Percentiles rank a stretch among this genome's conserved stretches.
phyloP scores from a whole-genome alignment of 805 yeast species.

The Nakazawaea ernobii region DNA sequence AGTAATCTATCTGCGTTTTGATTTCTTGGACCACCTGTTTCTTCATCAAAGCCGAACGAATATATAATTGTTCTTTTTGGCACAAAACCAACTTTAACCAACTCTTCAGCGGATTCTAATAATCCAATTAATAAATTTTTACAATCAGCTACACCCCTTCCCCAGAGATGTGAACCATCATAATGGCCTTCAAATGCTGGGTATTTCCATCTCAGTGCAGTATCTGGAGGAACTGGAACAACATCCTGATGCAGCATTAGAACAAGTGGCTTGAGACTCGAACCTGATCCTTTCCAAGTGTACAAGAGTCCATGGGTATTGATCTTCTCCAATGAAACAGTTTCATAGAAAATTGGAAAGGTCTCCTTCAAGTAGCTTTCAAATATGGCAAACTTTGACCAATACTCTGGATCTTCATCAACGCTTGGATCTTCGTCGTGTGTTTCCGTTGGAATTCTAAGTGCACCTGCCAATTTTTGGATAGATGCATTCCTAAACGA shows the following conservation, averaged over 20 bases:
- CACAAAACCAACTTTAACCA: slow-evolving; percentile 25
- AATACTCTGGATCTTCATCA: slow-evolving; percentile 45
- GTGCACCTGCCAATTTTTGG: slow-evolving; percentile 47
- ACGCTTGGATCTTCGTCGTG: slow-evolving; percentile 48
- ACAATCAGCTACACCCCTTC: slow-evolving; percentile 37
- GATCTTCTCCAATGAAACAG: slow-evolving; percentile 30
- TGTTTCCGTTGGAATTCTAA: slow-evolving; percentile 59
- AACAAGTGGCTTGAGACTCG: slow-evolving; percentile 34
- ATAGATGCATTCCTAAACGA: slow-evolving; percentile 35
- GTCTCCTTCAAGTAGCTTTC: slow-evolving; percentile 33
- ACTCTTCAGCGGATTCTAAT: slow-evolving; percentile 26
- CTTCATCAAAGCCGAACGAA: slow-evolving; percentile 50
- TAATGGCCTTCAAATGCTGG: slow-evolving; percentile 32
- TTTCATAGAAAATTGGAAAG: slow-evolving; percentile 32
- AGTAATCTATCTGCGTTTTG: slow-evolving; percentile 30
- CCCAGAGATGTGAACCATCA: slow-evolving; percentile 32
- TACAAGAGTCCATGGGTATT: slow-evolving; percentile 40
- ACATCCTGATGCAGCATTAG: slow-evolving; percentile 47
- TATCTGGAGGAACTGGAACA: slow-evolving; percentile 40
- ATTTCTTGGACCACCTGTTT: slow-evolving; percentile 32
- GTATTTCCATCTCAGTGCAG: slow-evolving; percentile 32
- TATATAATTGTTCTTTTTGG: slow-evolving; percentile 39
- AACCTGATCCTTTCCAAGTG: slow-evolving; percentile 37
- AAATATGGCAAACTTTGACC: slow-evolving; percentile 25
- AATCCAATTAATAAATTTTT: slow-evolving; percentile 38